A percentile compares a stretch with the other conserved stretches of the same genome.
Evolutionary conservation across 2,329 filamentous ascomycete genomes (phyloP).

Genomic region (Chrysoporthe puriensis): DNA sequence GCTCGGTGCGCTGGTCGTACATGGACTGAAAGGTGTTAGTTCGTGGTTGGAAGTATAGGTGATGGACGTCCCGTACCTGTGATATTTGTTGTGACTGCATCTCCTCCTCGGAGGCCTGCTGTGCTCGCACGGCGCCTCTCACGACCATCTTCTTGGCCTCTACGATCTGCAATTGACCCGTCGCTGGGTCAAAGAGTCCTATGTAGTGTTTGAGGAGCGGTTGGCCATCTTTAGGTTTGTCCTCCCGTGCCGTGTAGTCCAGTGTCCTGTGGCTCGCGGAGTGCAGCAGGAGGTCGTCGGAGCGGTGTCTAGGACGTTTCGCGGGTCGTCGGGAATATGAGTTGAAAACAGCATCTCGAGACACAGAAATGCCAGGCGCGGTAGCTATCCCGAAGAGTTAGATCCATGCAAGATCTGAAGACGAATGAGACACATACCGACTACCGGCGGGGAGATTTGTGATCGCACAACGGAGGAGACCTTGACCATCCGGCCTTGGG

Average conservation of each 20-base stretch:
- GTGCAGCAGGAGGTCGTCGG: constrained; percentile 60
- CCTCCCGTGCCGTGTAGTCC: constrained; percentile 63
- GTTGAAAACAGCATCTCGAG: constrained; percentile 48
- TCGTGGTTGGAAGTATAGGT: not conserved
- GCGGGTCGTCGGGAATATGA: constrained; percentile 49
- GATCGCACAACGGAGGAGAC: constrained; percentile 34
- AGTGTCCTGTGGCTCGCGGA: constrained; percentile 60
- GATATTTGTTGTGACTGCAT: constrained; percentile 42
- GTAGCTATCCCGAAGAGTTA: constrained; percentile 40
- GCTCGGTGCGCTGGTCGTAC: constrained; percentile 66
- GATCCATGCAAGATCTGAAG: not conserved
- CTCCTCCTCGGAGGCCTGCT: constrained; percentile 55
- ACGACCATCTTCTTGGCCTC: constrained; percentile 68
- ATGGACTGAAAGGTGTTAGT: constrained; percentile 50
- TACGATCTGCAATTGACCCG: constrained; percentile 62
- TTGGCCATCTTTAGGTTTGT: constrained; percentile 45
- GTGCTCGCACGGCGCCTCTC: constrained; percentile 59
- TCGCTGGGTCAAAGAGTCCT: constrained; percentile 65
- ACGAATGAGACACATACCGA: constrained; percentile 35
- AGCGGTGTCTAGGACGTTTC: constrained; percentile 36
- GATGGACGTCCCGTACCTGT: constrained; percentile 38
- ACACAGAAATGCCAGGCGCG: constrained; percentile 44
- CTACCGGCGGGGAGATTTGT: constrained; percentile 35
- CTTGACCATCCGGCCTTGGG: constrained; percentile 41
- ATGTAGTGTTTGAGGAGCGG: constrained; percentile 64